A percentile compares a stretch with the other conserved stretches of the same genome.
These are phyloP conservation scores for Tritrichomonas musculus DNA, from an alignment of 208 protist species.

Conservation along the genomic window DNA sequence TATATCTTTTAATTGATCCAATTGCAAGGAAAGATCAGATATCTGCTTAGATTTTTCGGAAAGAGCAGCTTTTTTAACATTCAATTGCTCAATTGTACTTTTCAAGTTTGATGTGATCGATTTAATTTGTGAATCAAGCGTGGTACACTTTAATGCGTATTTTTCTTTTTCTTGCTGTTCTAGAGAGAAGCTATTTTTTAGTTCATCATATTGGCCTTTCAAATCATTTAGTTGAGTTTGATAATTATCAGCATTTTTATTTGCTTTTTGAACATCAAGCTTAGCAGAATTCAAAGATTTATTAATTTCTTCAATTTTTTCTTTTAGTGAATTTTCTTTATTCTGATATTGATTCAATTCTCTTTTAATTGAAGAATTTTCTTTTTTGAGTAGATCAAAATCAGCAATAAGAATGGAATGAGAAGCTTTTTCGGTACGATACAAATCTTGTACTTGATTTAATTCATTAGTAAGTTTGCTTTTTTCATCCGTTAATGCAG, in stretches of 20 bases:
- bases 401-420: too few species aligned
- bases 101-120: background rate
- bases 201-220: background rate
- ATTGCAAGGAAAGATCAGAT: too few species aligned
- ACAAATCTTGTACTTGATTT: background rate
- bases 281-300: background rate
- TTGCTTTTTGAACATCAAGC: background rate
- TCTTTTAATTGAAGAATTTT: background rate
- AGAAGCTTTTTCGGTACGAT: too few species aligned
- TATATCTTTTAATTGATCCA: too few species aligned
- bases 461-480: background rate
- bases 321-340: background rate
- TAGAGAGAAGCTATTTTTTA: background rate
- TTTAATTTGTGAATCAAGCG: background rate
- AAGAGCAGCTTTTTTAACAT: background rate
- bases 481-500: background rate
- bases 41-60: background rate
- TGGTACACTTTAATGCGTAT: background rate
- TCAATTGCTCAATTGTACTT: background rate
- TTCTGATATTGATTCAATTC: background rate
- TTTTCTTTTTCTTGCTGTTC: background rate
- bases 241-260: background rate
- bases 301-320: background rate
- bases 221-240: background rate
- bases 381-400: background rate